Percentiles rank a stretch among this genome's conserved stretches.
phyloP scores from a whole-genome alignment of 2,329 filamentous ascomycete genomes.

The Clathrospora elynae region DNA sequence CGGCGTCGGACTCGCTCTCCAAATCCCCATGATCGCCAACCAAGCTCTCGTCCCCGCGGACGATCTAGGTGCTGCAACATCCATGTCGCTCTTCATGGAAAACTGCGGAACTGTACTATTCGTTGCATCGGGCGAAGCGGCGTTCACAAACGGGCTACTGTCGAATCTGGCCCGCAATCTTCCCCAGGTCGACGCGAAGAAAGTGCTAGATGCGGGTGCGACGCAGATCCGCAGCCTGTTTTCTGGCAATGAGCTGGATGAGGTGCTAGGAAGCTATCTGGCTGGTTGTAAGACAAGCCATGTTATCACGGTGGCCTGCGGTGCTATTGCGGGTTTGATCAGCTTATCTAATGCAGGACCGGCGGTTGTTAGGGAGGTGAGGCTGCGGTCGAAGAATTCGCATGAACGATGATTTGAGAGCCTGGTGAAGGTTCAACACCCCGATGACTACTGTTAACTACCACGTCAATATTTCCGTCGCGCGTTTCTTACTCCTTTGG shows the following conservation, averaged over 20 bases:
- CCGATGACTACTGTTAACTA: too few relatives aligned
- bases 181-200: conserved; percentile 42
- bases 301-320: conserved; percentile 27
- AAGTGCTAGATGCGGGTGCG: conserved; percentile 52
- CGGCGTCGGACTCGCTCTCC: conserved; percentile 51
- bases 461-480: too few relatives aligned
- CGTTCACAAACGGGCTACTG: conserved; percentile 52
- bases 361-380: conserved; percentile 22
- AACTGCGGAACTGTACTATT: conserved; percentile 52
- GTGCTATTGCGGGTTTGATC: conserved; percentile 25
- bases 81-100: conserved; percentile 52
- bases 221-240: conserved; percentile 51
- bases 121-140: conserved; percentile 49
- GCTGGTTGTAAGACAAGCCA: conserved; percentile 35
- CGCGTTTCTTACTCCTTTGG: too few relatives aligned
- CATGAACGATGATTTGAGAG: conserved; percentile 15
- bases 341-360: conserved; percentile 26
- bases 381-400: conserved; percentile 20
- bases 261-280: conserved; percentile 31
- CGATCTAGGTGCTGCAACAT: conserved; percentile 49
- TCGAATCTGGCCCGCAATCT: conserved; percentile 39
- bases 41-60: conserved; percentile 45
- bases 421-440: conserved; percentile 2
- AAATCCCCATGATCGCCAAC: conserved; percentile 50
- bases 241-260: conserved; percentile 23